These are phyloP conservation scores for Dipteronia sinensis DNA, from an alignment of 345 rosid species.

Conservation along the genomic window DNA sequence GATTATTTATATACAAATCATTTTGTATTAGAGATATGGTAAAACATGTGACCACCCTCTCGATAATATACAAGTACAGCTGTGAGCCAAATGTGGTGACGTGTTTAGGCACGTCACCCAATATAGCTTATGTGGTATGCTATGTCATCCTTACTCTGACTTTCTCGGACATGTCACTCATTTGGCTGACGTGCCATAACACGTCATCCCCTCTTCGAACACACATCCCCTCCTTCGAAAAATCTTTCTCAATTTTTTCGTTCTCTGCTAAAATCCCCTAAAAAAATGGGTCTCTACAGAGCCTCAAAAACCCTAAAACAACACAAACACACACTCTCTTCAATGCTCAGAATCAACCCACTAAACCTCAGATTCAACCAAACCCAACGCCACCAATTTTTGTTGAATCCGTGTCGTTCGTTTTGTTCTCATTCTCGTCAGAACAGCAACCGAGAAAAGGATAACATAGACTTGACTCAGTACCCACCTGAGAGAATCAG, in stretches of 20 bases:
- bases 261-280: constrained; percentile 31
- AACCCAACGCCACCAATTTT: constrained; percentile 12
- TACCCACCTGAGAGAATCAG: constrained; percentile 78
- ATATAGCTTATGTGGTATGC: too few species aligned
- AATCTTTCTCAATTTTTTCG: neutral
- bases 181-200: too few species aligned
- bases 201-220: neutral
- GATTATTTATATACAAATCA: too few species aligned
- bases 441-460: constrained; percentile 31
- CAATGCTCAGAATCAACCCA: too few species aligned
- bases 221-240: neutral
- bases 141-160: too few species aligned
- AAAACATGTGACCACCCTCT: too few species aligned
- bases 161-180: too few species aligned
- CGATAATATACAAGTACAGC: too few species aligned
- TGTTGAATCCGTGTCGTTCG: constrained; percentile 23
- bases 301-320: constrained; percentile 53
- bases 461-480: constrained; percentile 58
- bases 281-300: constrained; percentile 55
- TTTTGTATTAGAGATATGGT: too few species aligned
- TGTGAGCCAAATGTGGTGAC: too few species aligned
- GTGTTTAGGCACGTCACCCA: too few species aligned
- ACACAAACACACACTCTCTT: constrained; percentile 26
- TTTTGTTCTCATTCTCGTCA: constrained; percentile 67
- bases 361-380: neutral